A percentile compares a stretch with the other conserved stretches of the same genome.
Conservation (phyloP, 352 stramenopile species). For the Phytophthora colocasiae region DNA sequence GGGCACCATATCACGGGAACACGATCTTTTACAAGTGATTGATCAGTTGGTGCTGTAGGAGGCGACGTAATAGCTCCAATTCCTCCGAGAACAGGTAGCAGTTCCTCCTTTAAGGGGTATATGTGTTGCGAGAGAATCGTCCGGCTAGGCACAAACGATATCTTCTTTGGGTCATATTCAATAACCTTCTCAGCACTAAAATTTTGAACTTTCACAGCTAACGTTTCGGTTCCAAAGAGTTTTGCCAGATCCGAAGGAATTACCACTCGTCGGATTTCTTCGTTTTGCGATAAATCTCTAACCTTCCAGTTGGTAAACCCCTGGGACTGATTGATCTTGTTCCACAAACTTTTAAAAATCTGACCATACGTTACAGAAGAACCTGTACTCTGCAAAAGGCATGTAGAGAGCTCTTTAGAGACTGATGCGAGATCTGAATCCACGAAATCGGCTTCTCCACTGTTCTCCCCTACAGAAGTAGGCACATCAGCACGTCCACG, state of each 20-base stretch:
- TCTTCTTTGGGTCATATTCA: constrained; percentile 35
- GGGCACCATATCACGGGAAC: constrained; percentile 3
- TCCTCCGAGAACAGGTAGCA: constrained; percentile 6
- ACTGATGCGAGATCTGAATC: constrained; percentile 27
- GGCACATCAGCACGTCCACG: neutral
- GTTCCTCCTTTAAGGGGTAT: constrained; percentile 33
- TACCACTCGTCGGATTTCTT: constrained; percentile 43
- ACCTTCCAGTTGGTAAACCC: constrained; percentile 46
- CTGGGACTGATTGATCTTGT: constrained; percentile 36
- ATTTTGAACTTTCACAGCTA: constrained; percentile 45
- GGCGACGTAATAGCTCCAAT: constrained; percentile 1
- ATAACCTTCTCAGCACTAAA: constrained; percentile 7
- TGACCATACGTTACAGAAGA: constrained; percentile 38
- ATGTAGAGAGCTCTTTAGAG: constrained; percentile 46
- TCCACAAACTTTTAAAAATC: constrained; percentile 51
- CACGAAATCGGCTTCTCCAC: constrained; percentile 25
- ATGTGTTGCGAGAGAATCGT: constrained; percentile 72
- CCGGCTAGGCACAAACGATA: constrained; percentile 52
- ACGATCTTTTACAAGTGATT: constrained; percentile 10
- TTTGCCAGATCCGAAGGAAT: constrained; percentile 56
- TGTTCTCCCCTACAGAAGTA: neutral
- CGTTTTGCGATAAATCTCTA: constrained; percentile 25
- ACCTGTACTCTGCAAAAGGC: constrained; percentile 22
- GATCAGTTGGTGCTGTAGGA: constrained; percentile 11
- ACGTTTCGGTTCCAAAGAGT: constrained; percentile 51